Evolutionary conservation across 257 asterid species (phyloP).

Genomic region (Solanum pimpinellifolium): DNA sequence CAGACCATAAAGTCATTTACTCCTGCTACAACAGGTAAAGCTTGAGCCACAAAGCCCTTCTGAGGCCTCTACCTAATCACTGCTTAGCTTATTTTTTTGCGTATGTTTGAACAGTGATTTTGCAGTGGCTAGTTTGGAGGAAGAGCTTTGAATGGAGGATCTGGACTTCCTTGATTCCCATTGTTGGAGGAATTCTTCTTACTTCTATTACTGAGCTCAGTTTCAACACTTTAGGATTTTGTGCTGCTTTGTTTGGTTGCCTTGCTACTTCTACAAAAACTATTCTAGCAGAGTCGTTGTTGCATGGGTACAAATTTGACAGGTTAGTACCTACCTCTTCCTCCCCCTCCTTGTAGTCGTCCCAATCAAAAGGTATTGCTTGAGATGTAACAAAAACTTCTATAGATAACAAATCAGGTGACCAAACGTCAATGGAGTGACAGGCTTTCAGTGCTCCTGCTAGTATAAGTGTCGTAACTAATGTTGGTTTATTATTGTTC

Average conservation of each 20-base stretch:
- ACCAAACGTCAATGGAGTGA: background rate
- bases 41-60: background rate
- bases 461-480: background rate
- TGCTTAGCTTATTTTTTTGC: background rate
- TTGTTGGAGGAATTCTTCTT: constrained; percentile 78
- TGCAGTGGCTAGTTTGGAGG: constrained; percentile 81
- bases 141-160: constrained; percentile 65
- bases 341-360: background rate
- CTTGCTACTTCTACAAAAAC: constrained; percentile 77
- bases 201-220: constrained; percentile 78
- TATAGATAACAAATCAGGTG: background rate
- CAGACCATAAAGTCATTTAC: constrained; percentile 81
- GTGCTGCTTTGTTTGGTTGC: constrained; percentile 79
- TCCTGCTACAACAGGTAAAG: constrained; percentile 73
- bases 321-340: constrained; percentile 10
- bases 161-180: constrained; percentile 71
- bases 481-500: background rate
- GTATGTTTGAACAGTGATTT: constrained; percentile 35
- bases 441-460: background rate
- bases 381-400: background rate
- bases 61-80: background rate
- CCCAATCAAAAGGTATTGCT: background rate
- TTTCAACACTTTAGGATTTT: constrained; percentile 57
- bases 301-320: constrained; percentile 75
- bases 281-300: constrained; percentile 69